These are phyloP conservation scores for Clarkia xantiana DNA, from an alignment of 345 rosid genomes.

Conservation along the genomic window DNA sequence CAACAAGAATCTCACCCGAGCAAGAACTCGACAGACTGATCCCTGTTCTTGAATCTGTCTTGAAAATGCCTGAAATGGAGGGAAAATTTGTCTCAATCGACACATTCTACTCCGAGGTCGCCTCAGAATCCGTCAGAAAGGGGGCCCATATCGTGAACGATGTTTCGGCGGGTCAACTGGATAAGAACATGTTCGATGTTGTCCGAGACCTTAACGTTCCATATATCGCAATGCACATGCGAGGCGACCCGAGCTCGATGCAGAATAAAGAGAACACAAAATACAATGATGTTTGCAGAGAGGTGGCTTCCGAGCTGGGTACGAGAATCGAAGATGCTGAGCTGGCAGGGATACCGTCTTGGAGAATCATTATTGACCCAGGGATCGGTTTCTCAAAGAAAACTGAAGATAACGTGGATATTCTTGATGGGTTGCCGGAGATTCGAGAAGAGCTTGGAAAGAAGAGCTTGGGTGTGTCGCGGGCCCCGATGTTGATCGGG, in stretches of 20 bases:
- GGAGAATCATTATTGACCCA: constrained; percentile 81
- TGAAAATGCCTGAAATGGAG: constrained; percentile 73
- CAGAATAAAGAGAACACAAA: constrained; percentile 58
- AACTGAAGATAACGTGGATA: constrained; percentile 51
- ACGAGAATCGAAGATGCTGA: constrained; percentile 52
- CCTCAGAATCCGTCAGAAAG: constrained; percentile 52
- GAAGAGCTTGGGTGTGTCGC: constrained; percentile 58
- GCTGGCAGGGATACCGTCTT: constrained; percentile 62
- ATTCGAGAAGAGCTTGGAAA: constrained; percentile 49
- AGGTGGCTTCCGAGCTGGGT: constrained; percentile 62
- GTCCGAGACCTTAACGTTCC: constrained; percentile 59
- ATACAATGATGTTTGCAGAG: constrained; percentile 47
- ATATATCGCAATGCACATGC: constrained; percentile 87
- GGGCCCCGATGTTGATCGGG: constrained; percentile 60
- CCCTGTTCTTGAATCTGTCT: constrained; percentile 57
- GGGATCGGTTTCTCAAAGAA: constrained; percentile 89
- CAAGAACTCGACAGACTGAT: constrained; percentile 64
- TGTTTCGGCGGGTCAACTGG: constrained; percentile 71
- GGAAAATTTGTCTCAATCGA: constrained; percentile 68
- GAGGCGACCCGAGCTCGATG: constrained; percentile 83
- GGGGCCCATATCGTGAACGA: constrained; percentile 87
- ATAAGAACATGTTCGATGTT: constrained; percentile 49
- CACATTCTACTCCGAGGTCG: constrained; percentile 79
- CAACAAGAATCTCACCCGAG: constrained; percentile 46
- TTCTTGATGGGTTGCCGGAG: constrained; percentile 43